These are phyloP conservation scores for Colletotrichum musae DNA, from an alignment of 2,329 filamentous ascomycete species.

Conservation along the genomic window DNA sequence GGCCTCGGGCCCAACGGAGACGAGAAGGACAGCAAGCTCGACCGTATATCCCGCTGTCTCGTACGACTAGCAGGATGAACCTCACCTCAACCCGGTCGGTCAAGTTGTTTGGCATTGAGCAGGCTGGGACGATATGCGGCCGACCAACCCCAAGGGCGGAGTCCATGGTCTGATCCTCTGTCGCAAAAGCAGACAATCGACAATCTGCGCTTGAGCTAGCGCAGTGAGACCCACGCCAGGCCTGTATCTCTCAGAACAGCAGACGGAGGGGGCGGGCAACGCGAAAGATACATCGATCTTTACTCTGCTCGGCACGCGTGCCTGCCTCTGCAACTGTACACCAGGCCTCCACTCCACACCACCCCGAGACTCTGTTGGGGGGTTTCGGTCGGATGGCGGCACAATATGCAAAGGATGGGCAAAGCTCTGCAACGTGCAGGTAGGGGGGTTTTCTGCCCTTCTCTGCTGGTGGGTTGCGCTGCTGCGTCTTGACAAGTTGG, in stretches of 20 bases:
- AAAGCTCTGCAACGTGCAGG: conserved; percentile 27
- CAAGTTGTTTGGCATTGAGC: conserved; percentile 22
- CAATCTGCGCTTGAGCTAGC: conserved; percentile 27
- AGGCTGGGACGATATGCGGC: conserved; percentile 36
- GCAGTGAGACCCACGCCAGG: conserved; percentile 27
- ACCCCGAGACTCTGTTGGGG: conserved; percentile 24
- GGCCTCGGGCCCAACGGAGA: not conserved
- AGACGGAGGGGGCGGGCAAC: not conserved
- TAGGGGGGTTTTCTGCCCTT: conserved; percentile 5
- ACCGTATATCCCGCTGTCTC: conserved; percentile 2
- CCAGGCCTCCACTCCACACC: conserved; percentile 23
- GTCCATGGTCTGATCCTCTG: conserved; percentile 38
- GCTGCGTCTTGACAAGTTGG: conserved; percentile 37
- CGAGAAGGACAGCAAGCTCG: conserved; percentile 4
- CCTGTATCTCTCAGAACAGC: conserved; percentile 15
- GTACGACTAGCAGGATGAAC: conserved; percentile 23
- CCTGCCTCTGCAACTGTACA: conserved; percentile 16
- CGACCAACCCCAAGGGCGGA: conserved; percentile 30
- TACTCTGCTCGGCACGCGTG: conserved; percentile 16
- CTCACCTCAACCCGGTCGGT: conserved; percentile 6
- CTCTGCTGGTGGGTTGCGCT: conserved; percentile 24
- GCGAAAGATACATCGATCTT: conserved; percentile 19
- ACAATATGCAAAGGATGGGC: conserved; percentile 30
- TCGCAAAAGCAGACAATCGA: conserved; percentile 13
- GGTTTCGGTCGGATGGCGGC: conserved; percentile 32